Evolutionary conservation across 2,329 filamentous ascomycete species (phyloP), one percentile per base, ranked within the genome.

Genomic region (Neofusicoccum sp.): DNA sequence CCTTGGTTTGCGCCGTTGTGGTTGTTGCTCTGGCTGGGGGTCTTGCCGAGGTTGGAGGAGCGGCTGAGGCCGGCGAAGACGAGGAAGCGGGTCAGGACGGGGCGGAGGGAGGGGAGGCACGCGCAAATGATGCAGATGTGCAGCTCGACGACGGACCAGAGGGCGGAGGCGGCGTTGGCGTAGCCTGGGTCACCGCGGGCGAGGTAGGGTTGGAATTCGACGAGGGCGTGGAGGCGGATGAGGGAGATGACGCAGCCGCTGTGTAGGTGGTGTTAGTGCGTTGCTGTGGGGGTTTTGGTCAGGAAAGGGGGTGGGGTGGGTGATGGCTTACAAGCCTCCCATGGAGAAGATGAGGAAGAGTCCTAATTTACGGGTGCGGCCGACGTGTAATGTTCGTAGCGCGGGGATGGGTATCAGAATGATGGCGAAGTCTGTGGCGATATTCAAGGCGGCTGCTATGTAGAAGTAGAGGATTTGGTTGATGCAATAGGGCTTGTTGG

Each of bases 61-160:
- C 47, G 47, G 47, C n/a, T 7, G 3, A 50, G 43, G 41, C 56
- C 41, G 1, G 56, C 22, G 16, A 68, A 64, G 47, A 80, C 81
- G 66, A 81, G 77, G 34, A 80, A 67, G 0, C 73, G 59, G 5
- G 70, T 67, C 2, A 75, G 64, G 3, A 76, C 66, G 2, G 73
- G 72, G 5, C 73, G 72, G 64, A 76, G 70, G 9, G 70, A 63
- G 3, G 74, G 73, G 9, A 77, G 64, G 56, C 72, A 73, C 16
- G 73, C 73, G 64, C 73, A 74, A 0, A 75, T 69, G 36, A 75
- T 73, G 9, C 66, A 69, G 1, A 75, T 66, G 33, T 74, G 73
- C 16, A 70, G 62, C 63, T 75, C 73, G 59, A 75, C 69, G 3
- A 65, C 37, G 2, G 71, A 73, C 71, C 71, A 74, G 41, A 54